phyloP scores from a whole-genome alignment of 371 early-diverging fungal genomes.

The Mortierella sp. region DNA sequence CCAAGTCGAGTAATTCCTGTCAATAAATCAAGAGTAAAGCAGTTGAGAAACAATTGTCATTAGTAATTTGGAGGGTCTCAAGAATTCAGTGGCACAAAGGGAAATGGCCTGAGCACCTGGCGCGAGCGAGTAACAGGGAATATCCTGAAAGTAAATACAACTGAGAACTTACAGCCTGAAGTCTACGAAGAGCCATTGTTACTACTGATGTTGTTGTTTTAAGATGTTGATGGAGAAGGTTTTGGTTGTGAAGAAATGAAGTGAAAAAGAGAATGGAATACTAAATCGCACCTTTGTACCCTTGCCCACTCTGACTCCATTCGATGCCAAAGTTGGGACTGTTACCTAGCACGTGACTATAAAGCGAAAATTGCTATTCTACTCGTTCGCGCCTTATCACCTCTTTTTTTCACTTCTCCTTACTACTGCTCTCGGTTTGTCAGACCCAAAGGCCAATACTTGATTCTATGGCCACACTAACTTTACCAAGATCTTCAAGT shows the following conservation, averaged over 20 bases:
- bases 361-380: too few relatives aligned
- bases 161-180: slow-evolving; percentile 42
- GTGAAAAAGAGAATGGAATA: neutral
- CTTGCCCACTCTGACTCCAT: too few relatives aligned
- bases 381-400: too few relatives aligned
- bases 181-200: slow-evolving; percentile 54
- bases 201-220: neutral
- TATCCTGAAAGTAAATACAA: neutral
- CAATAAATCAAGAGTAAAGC: neutral
- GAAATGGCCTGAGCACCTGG: neutral
- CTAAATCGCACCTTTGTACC: too few relatives aligned
- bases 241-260: neutral
- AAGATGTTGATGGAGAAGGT: neutral
- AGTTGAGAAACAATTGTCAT: neutral
- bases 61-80: neutral
- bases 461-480: too few relatives aligned
- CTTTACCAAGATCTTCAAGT: too few relatives aligned
- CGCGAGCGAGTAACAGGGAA: neutral
- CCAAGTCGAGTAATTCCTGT: slow-evolving; percentile 80
- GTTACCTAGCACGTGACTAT: neutral
- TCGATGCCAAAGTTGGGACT: neutral
- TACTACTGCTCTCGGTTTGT: too few relatives aligned
- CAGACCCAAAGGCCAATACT: too few relatives aligned
- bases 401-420: too few relatives aligned
- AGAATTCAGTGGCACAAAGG: neutral